Evolutionary conservation across 2,329 filamentous ascomycete species (phyloP), one percentile per base, ranked within the genome.

Genomic region (Microdochium trichocladiopsis): DNA sequence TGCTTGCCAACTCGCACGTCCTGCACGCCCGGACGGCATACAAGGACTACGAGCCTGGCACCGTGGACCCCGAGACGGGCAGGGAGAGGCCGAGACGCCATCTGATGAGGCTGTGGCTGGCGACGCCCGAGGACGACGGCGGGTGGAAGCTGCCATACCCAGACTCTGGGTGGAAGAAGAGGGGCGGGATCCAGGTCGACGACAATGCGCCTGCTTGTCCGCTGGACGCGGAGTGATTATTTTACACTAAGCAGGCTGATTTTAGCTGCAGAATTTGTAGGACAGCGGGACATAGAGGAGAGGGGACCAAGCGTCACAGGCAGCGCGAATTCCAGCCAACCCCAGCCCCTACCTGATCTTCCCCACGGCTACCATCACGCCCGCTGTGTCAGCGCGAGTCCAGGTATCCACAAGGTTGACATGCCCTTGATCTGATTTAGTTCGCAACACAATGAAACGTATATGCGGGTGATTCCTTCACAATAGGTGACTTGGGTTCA

Each of bases 111-210:
- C 71, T 95, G 58, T 96, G 91, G 91, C 72, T 96, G 52, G 85
- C 88, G 12, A 90, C 88, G 2, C 90, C 90, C 0, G 86, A 93
- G 70, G 76, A 70, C 21, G 90, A 95, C 68, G 91, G 90, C 2
- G 91, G 91, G 0, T 95, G 90, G 90, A 84, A 80, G 50, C 69
- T 95, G 68, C 90, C 90, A 1, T 93, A 92, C 71, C 84, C 83
- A 60, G 91, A 95, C 68, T 87, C 81, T 52, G 73, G 80, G 52
- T 87, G 94, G 76, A 89, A 88, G 80, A 95, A 95, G 80, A 78
- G 91, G 21, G 90, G 90, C 8, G 91, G 90, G 0, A 89, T 95
- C 58, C 91, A 95, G 72, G 90, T 96, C 2, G 82, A 95, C 67
- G 82, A 95, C 66, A 87, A 79, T 22, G 74, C 86, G 9, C 90